These are phyloP conservation scores for Oenanthe sinensis DNA, from an alignment of 129 eudicot species.

Conservation along the genomic window DNA sequence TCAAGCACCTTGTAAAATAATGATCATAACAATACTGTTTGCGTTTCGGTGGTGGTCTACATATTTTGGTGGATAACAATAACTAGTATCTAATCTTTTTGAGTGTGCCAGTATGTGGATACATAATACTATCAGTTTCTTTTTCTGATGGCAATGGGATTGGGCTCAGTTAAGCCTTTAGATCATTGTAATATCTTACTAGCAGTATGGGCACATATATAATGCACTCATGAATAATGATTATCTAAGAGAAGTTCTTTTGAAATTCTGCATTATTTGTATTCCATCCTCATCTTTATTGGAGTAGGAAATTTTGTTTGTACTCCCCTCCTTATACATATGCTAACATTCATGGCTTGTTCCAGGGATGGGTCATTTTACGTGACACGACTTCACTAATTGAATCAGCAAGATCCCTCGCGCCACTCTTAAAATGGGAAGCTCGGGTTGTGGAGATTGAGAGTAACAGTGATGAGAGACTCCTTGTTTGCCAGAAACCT, in stretches of 20 bases:
- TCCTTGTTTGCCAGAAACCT: constrained; percentile 93
- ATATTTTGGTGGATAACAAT: background rate
- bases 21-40: background rate
- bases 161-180: background rate
- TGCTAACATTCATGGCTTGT: constrained; percentile 18
- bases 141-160: background rate
- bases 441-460: constrained; percentile 88
- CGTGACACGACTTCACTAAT: constrained; percentile 57
- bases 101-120: background rate
- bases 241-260: background rate
- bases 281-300: background rate
- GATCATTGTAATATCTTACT: background rate
- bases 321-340: background rate
- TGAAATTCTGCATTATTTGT: background rate
- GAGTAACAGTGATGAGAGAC: constrained; percentile 73
- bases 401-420: constrained; percentile 62
- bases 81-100: background rate
- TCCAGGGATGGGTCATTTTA: constrained; percentile 89
- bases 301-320: background rate
- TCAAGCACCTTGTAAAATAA: background rate
- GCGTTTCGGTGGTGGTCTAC: background rate
- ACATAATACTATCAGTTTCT: background rate
- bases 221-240: background rate
- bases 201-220: background rate
- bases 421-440: constrained; percentile 77